These are phyloP conservation scores for Aspergillus clavatus DNA, from an alignment of 2,329 filamentous ascomycete genomes.

Conservation along the genomic window DNA sequence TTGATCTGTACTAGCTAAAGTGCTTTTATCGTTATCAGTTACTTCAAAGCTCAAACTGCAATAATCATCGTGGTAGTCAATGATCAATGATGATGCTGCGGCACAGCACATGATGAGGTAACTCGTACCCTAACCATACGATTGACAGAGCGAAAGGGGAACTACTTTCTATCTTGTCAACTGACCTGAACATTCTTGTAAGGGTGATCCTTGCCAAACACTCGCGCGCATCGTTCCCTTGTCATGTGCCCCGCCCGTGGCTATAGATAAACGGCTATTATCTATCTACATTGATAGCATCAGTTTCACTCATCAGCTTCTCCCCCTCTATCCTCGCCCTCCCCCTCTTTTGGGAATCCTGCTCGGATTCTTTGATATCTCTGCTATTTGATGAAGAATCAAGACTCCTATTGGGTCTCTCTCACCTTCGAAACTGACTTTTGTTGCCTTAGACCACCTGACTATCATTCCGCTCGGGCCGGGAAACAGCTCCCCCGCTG, in stretches of 20 bases:
- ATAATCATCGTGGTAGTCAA: background rate
- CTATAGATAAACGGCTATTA: background rate
- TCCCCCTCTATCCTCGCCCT: background rate
- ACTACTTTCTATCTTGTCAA: no score
- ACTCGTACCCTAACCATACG: background rate
- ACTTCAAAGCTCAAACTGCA: background rate
- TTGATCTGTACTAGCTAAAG: background rate
- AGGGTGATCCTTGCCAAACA: background rate
- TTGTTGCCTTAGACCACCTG: conserved; percentile 9
- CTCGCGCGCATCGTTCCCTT: no score
- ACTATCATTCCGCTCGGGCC: conserved; percentile 15
- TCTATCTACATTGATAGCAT: background rate
- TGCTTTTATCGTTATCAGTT: background rate
- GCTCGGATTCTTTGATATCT: background rate
- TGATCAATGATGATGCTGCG: background rate
- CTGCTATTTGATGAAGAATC: background rate
- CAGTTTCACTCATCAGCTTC: background rate
- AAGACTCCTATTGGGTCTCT: background rate
- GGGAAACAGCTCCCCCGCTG: conserved; percentile 8
- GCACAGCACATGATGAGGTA: conserved; percentile 11
- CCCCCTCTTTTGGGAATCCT: background rate
- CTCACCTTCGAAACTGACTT: background rate
- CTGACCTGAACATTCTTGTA: background rate
- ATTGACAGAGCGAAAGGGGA: no score
- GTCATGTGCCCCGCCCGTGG: conserved; percentile 19